Evolutionary conservation across 495 filamentous ascomycete species (phyloP).

Genomic region (Eremomyces bilateralis): DNA sequence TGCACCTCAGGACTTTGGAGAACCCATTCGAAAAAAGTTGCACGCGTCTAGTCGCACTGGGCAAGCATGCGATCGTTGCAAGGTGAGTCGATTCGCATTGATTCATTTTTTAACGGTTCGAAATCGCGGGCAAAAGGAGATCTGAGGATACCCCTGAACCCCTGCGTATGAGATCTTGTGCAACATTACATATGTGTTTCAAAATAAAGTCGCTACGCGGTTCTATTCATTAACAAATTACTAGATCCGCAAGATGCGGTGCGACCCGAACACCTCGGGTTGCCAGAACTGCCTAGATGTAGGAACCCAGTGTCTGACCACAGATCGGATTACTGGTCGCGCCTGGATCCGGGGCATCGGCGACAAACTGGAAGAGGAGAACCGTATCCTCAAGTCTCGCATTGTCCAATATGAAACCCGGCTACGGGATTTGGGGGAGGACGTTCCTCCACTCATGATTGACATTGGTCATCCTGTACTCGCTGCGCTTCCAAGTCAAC

Average conservation of each 20-base stretch:
- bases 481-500: conserved; percentile 3
- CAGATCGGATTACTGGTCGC: conserved; percentile 69
- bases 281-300: conserved; percentile 56
- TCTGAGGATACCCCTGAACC: neutral
- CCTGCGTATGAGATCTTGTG: neutral
- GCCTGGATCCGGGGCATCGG: conserved; percentile 53
- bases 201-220: neutral
- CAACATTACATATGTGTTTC: neutral
- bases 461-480: no score
- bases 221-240: conserved; percentile 1
- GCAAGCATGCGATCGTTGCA: conserved; percentile 82
- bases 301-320: conserved; percentile 53
- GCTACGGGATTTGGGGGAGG: conserved; percentile 16
- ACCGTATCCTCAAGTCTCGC: conserved; percentile 11
- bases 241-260: conserved; percentile 66
- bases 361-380: conserved; percentile 32
- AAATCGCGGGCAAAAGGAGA: neutral
- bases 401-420: conserved; percentile 17
- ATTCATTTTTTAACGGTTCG: conserved; percentile 1
- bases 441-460: conserved; percentile 11
- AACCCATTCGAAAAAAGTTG: no score
- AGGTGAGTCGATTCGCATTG: conserved; percentile 29
- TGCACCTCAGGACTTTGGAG: no score
- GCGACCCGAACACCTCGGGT: conserved; percentile 44
- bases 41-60: no score